phyloP scores from a whole-genome alignment of 352 stramenopile species.

The Pelagophyceae sp. region DNA sequence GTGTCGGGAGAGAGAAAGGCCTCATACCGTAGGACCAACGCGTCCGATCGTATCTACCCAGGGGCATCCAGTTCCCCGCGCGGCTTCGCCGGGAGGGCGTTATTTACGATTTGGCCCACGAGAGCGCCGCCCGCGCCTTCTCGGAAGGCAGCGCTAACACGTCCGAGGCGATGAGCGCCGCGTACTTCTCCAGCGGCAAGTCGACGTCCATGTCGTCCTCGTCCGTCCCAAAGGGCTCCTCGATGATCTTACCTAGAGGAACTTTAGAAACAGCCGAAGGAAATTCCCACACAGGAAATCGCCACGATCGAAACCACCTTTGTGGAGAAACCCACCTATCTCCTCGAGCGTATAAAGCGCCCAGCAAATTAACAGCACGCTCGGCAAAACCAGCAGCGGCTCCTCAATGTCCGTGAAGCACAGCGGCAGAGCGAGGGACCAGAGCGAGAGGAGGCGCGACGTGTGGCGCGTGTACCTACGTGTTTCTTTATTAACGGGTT shows the following conservation, averaged over 20 bases:
- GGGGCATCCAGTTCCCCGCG: too few relatives aligned
- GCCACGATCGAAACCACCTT: too few relatives aligned
- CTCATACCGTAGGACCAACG: too few relatives aligned
- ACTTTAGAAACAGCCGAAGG: too few relatives aligned
- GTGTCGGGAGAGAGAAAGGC: too few relatives aligned
- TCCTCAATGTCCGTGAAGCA: background rate
- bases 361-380: background rate
- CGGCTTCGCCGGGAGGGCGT: too few relatives aligned
- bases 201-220: background rate
- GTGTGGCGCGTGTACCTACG: constrained; percentile 15
- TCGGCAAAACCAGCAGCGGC: background rate
- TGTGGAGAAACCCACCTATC: background rate
- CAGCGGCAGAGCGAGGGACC: background rate
- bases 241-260: constrained; percentile 15
- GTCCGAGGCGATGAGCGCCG: background rate
- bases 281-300: too few relatives aligned
- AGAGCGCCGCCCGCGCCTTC: too few relatives aligned
- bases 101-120: too few relatives aligned
- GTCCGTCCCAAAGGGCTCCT: constrained; percentile 16
- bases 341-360: background rate
- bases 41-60: too few relatives aligned
- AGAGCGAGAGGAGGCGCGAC: constrained; percentile 13
- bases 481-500: too few relatives aligned
- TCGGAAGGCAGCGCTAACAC: too few relatives aligned
- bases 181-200: background rate